phyloP scores from a whole-genome alignment of 75 land plant species.

The Selaginella moellendorffii region DNA sequence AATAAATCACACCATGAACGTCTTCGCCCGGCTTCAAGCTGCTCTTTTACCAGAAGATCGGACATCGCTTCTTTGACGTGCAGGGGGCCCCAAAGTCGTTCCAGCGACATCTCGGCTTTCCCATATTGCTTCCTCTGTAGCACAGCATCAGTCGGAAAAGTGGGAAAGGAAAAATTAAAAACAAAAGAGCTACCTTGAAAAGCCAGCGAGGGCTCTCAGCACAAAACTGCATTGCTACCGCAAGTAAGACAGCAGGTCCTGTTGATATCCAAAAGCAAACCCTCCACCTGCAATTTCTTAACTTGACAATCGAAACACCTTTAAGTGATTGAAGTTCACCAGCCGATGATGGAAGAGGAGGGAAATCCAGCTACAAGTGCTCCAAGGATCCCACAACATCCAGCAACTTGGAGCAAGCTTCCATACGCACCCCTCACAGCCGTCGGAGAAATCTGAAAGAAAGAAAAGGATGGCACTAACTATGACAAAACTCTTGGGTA shows the following conservation, averaged over 20 bases:
- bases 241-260: slow-evolving; percentile 7
- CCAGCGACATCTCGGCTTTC: neutral
- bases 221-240: slow-evolving; percentile 6
- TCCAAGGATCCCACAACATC: slow-evolving; percentile 4
- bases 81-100: neutral
- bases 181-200: slow-evolving; percentile 1
- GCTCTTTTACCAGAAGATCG: neutral
- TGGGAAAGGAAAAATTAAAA: neutral
- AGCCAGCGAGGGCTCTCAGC: slow-evolving; percentile 11
- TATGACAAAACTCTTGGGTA: neutral
- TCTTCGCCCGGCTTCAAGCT: neutral
- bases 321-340: too few relatives aligned
- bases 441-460: slow-evolving; percentile 6
- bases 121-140: neutral
- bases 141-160: neutral
- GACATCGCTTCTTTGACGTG: slow-evolving; percentile 6
- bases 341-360: neutral
- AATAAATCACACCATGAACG: slow-evolving; percentile 5
- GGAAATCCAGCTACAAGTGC: slow-evolving; percentile 1
- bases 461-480: neutral
- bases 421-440: slow-evolving; percentile 5
- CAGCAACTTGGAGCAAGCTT: slow-evolving; percentile 4
- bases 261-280: slow-evolving; percentile 1
- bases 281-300: neutral
- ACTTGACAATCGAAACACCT: neutral